Conservation (phyloP, 2,329 filamentous ascomycete genomes). For the Sclerotinia subarctica region DNA sequence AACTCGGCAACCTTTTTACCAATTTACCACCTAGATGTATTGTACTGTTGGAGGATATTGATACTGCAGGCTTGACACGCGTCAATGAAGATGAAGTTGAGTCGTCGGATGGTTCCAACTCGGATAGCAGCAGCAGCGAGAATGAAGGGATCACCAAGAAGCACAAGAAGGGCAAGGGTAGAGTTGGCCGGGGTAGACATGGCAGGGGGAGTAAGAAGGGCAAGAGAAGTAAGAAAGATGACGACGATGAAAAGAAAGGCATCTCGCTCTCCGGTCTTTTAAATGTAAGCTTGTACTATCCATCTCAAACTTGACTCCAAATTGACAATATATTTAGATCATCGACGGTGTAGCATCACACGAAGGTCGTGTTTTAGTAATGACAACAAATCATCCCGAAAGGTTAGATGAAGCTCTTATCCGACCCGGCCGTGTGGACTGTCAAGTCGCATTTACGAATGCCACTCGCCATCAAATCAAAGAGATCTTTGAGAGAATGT, state of each 20-base stretch:
- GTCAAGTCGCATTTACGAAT: conserved; percentile 62
- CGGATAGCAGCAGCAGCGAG: conserved; percentile 5
- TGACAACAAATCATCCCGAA: conserved; percentile 78
- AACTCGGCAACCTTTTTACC: conserved; percentile 57
- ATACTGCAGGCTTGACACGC: conserved; percentile 58
- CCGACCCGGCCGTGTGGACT: conserved; percentile 68
- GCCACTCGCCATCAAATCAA: conserved; percentile 52
- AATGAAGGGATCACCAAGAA: conserved; percentile 40
- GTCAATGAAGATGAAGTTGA: conserved; percentile 30
- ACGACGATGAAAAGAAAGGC: conserved; percentile 34
- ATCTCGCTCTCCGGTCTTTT: conserved; percentile 76
- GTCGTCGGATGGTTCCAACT: conserved; percentile 12
- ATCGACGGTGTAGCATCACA: conserved; percentile 64
- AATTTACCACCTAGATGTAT: conserved; percentile 61
- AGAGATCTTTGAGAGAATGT: conserved; percentile 61
- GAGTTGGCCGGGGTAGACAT: conserved; percentile 37
- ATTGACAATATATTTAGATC: conserved; percentile 21
- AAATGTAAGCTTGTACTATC: conserved; percentile 46
- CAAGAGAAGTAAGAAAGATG: conserved; percentile 19
- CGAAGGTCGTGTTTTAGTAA: conserved; percentile 75
- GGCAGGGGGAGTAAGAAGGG: neutral
- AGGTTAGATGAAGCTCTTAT: conserved; percentile 71
- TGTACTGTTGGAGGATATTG: conserved; percentile 67
- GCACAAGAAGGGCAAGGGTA: conserved; percentile 40
- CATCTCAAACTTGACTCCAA: neutral